These are phyloP conservation scores for Marasmius oreades DNA, from an alignment of 1,284 basidiomycete species.

Conservation along the genomic window DNA sequence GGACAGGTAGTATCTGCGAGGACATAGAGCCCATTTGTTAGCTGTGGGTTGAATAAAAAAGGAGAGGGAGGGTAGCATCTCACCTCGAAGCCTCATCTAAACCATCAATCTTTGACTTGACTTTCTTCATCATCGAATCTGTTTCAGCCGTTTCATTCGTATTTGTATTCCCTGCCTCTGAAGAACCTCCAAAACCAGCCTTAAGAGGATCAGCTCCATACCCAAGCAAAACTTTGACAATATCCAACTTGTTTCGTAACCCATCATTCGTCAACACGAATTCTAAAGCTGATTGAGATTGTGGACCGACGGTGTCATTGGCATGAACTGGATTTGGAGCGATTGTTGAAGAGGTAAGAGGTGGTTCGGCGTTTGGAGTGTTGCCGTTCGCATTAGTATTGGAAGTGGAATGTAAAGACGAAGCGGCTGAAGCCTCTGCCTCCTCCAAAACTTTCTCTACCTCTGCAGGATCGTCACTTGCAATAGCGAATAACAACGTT, in stretches of 20 bases:
- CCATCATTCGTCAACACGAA: conserved; percentile 72
- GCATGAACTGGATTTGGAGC: neutral
- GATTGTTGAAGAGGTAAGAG: neutral
- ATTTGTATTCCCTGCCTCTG: no score
- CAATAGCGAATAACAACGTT: conserved; percentile 76
- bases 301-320: conserved; percentile 65
- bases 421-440: conserved; percentile 43
- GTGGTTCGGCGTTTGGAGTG: no score
- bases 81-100: conserved; percentile 72
- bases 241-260: conserved; percentile 64
- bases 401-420: neutral
- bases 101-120: conserved; percentile 11
- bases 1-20: conserved; percentile 63
- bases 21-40: no score
- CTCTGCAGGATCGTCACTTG: conserved; percentile 69
- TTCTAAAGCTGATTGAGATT: conserved; percentile 63
- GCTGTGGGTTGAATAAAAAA: no score
- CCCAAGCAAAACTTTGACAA: conserved; percentile 71
- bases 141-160: neutral
- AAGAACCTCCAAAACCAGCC: neutral
- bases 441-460: conserved; percentile 66
- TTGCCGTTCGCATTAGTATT: neutral
- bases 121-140: conserved; percentile 39
- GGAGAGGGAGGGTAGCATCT: conserved; percentile 13
- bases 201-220: conserved; percentile 67